Evolutionary conservation across 495 filamentous ascomycete species (phyloP).

Genomic region (Hypoxylon subgilvum): DNA sequence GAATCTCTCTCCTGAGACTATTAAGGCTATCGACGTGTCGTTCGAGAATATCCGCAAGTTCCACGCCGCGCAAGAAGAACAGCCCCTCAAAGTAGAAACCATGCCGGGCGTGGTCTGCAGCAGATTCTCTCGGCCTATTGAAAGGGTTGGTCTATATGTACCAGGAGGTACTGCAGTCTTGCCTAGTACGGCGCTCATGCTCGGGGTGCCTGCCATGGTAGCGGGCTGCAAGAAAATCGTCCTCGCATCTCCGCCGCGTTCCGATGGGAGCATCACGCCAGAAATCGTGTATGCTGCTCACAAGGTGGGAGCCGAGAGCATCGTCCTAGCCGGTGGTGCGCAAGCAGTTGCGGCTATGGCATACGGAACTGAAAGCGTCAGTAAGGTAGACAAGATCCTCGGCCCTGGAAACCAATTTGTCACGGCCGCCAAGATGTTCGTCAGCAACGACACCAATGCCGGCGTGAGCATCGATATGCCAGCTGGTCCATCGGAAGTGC

Average conservation of each 20-base stretch:
- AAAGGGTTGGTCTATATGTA: conserved; percentile 91
- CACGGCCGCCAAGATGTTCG: conserved; percentile 96
- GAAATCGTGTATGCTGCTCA: conserved; percentile 99
- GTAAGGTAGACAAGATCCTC: conserved; percentile 98
- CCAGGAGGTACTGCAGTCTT: conserved; percentile 95
- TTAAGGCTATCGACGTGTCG: conserved; percentile 87
- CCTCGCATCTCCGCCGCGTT: conserved; percentile 85
- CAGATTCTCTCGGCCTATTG: conserved; percentile 89
- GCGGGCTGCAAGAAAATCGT: conserved; percentile 97
- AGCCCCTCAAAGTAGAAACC: conserved; percentile 83
- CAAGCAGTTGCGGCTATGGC: conserved; percentile 93
- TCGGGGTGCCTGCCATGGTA: conserved; percentile 95
- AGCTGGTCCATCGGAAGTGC: conserved; percentile 92
- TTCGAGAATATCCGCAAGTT: conserved; percentile 94
- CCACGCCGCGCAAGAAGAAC: conserved; percentile 87
- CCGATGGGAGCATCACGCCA: conserved; percentile 88
- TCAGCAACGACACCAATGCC: conserved; percentile 93
- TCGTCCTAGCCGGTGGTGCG: conserved; percentile 92
- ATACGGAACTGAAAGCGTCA: conserved; percentile 81
- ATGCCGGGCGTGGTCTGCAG: conserved; percentile 97
- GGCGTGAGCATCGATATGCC: conserved; percentile 98
- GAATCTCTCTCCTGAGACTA: conserved; percentile 80
- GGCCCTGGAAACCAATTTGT: conserved; percentile 99
- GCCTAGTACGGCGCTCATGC: conserved; percentile 94
- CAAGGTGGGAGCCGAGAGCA: conserved; percentile 93